These are phyloP conservation scores for Raphanus raphanistrum DNA, from an alignment of 345 rosid genomes.

Conservation along the genomic window DNA sequence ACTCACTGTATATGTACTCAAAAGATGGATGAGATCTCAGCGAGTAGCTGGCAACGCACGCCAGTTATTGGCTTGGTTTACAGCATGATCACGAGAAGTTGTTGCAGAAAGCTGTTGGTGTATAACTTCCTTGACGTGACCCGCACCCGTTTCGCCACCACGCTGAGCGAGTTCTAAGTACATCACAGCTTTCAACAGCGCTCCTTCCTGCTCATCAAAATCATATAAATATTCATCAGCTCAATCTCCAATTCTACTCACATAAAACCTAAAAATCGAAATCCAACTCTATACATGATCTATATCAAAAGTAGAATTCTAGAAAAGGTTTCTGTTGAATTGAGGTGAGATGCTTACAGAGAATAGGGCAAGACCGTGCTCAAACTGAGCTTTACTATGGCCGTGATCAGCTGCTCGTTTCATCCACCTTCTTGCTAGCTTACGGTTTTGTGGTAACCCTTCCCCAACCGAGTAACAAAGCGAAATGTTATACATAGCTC, in stretches of 20 bases:
- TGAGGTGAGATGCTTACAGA: conserved; percentile 49
- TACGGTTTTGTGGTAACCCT: conserved; percentile 61
- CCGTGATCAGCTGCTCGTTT: conserved; percentile 87
- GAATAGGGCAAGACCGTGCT: conserved; percentile 81
- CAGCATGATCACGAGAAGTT: conserved; percentile 50
- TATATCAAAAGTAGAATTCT: not conserved
- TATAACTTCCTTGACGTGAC: conserved; percentile 65
- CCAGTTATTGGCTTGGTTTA: conserved; percentile 63
- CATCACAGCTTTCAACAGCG: conserved; percentile 65
- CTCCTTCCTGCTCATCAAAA: conserved; percentile 65
- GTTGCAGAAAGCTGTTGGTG: conserved; percentile 64
- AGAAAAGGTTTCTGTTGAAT: not conserved
- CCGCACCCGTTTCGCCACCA: conserved; percentile 77
- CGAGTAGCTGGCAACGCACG: conserved; percentile 49
- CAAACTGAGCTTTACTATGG: conserved; percentile 86
- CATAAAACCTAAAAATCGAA: not conserved
- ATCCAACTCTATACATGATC: not conserved
- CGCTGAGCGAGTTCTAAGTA: conserved; percentile 92
- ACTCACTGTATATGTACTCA: not conserved
- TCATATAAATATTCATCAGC: not conserved
- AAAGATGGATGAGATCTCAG: conserved; percentile 12
- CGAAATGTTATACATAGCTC: conserved; percentile 88
- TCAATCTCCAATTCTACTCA: not conserved
- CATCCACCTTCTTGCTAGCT: conserved; percentile 84
- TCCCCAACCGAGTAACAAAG: conserved; percentile 78